phyloP scores from a whole-genome alignment of 257 asterid genomes.

The Jacaranda copaia region DNA sequence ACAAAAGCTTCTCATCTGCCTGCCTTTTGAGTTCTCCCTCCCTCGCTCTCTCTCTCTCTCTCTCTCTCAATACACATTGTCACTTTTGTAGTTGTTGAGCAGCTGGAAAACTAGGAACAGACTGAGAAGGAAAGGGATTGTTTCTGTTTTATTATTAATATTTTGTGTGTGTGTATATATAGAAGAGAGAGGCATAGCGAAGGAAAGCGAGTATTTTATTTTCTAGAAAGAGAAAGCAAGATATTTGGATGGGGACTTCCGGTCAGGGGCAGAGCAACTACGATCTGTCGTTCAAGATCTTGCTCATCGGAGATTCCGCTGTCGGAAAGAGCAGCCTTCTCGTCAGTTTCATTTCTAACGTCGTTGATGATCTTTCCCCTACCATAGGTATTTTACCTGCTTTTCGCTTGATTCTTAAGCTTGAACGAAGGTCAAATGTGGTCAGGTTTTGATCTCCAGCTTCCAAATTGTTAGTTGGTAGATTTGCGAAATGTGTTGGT shows the following conservation, averaged over 20 bases:
- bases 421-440: not conserved
- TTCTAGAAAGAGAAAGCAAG: conserved; percentile 39
- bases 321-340: conserved; percentile 98
- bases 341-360: conserved; percentile 81
- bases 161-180: not conserved
- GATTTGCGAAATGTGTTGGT: conserved; percentile 21
- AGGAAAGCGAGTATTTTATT: conserved; percentile 1
- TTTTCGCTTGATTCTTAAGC: not conserved
- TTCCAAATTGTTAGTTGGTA: conserved; percentile 1
- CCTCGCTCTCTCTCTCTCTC: conserved; percentile 33
- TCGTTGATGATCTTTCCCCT: conserved; percentile 79
- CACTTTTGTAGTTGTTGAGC: conserved; percentile 46
- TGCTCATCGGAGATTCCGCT: conserved; percentile 93
- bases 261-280: conserved; percentile 70
- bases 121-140: conserved; percentile 31
- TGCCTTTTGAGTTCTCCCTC: conserved; percentile 35
- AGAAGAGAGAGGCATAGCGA: conserved; percentile 2
- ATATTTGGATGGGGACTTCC: conserved; percentile 59
- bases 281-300: conserved; percentile 94
- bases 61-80: conserved; percentile 37
- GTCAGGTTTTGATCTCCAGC: conserved; percentile 23
- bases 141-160: conserved; percentile 7
- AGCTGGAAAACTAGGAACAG: conserved; percentile 25
- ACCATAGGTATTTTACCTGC: conserved; percentile 69
- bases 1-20: conserved; percentile 42